Evolutionary conservation across 1,139 yeast genomes (phyloP), one percentile per base, ranked within the genome.

Genomic region (Scheffersomyces titani): DNA sequence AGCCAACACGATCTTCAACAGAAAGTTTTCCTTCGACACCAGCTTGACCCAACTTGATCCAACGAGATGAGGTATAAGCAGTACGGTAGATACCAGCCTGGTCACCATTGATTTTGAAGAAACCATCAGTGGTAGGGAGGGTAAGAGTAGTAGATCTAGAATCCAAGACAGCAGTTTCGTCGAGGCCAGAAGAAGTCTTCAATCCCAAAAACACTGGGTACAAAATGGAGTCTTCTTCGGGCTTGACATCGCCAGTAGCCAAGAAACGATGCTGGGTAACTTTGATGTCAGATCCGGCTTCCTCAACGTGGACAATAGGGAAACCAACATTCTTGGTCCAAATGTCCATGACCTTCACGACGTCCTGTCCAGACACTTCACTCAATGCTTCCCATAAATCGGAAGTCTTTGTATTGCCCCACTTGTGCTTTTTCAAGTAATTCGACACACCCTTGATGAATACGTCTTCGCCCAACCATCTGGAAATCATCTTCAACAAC

Each of bases 131-230:
- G 6, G 62, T 74, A 52, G 78, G 70, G 55, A 86, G 63, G 55
- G 77, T 73, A 61, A 87, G 51, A 9, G 82, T 76, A 56, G 76
- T 78, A 54, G 84, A 78, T 73, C 94, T 84, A 53, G 77, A 71
- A 61, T 81, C 79, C 65, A 90, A 80, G 24, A 84, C 85, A 50
- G 84, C 68, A 1, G 88, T 76, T 63, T 87, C 87, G 48, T 63
- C 63, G 54, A 87, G 78, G 51, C 92, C 92, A 13, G 74, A 70
- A 49, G 84, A 80, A 20, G 96, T 89, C 69, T 85, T 89, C 63
- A 93, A 78, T 6, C 90, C 89, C 64, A 94, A 81, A 74, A 92
- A 91, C 44, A 92, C 90, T 47, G 98, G 98, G 73, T 89, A 94
- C 57, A 92, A 73, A 13, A 87, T 80, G 56, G 71, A 62, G 58